These are phyloP conservation scores for Rhinocladiella mackenziei DNA, from an alignment of 2,329 filamentous ascomycete species.

Conservation along the genomic window DNA sequence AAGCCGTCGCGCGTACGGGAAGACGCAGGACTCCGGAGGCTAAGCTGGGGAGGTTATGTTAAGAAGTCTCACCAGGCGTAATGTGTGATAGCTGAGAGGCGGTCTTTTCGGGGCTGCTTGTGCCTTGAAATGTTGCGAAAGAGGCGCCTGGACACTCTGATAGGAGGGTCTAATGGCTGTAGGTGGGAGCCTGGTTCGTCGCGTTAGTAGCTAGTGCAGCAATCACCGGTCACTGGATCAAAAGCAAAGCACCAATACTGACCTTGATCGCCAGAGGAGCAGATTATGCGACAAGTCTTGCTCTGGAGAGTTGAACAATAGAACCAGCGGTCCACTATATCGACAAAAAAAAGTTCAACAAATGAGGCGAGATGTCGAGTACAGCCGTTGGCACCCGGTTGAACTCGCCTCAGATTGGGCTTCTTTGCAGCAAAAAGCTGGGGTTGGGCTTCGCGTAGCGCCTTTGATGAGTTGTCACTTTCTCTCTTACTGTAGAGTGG, in stretches of 20 bases:
- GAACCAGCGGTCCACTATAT: conserved; percentile 23
- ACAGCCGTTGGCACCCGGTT: conserved; percentile 21
- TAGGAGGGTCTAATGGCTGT: conserved; percentile 39
- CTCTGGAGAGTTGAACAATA: conserved; percentile 15
- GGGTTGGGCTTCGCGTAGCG: conserved; percentile 32
- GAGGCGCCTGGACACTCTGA: conserved; percentile 33
- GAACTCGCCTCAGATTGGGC: conserved; percentile 38
- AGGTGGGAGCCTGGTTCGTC: conserved; percentile 40
- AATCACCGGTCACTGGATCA: conserved; percentile 41
- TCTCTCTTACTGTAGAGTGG: conserved; percentile 4
- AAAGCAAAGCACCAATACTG: conserved; percentile 26
- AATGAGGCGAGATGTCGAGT: conserved; percentile 26
- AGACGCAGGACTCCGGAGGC: conserved; percentile 18
- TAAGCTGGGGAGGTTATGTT: conserved; percentile 19
- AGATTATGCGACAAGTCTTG: conserved; percentile 8
- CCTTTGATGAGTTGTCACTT: conserved; percentile 44
- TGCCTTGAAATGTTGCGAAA: conserved; percentile 20
- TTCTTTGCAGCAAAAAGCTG: conserved; percentile 41
- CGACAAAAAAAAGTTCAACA: conserved; percentile 20
- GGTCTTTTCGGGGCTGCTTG: conserved; percentile 16
- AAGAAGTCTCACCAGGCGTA: conserved; percentile 9
- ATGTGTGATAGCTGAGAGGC: conserved; percentile 19
- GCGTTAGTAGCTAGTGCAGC: conserved; percentile 45
- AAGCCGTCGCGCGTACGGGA: conserved; percentile 21
- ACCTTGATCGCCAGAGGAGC: conserved; percentile 9